A percentile compares a stretch with the other conserved stretches of the same genome.
Evolutionary conservation across 2,329 filamentous ascomycete species (phyloP).

Genomic region (Diaporthe velutina): DNA sequence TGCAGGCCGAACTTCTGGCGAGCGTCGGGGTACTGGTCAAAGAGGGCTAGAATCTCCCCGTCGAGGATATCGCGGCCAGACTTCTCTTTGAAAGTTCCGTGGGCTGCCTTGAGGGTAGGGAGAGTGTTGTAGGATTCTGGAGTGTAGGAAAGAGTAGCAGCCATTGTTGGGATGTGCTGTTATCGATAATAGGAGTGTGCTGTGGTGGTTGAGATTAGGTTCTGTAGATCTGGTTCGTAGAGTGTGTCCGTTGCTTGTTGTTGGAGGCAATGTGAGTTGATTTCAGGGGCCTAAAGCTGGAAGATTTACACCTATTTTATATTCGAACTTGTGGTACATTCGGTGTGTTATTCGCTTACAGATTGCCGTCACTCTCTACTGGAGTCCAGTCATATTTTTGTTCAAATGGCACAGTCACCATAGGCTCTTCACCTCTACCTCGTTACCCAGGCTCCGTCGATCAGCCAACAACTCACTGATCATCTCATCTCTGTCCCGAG

Average conservation of each 20-base stretch:
- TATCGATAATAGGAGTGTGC: not conserved
- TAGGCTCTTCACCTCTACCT: no score
- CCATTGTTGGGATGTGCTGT: not conserved
- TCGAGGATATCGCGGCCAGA: not conserved
- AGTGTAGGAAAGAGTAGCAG: not conserved
- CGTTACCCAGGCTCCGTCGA: not conserved
- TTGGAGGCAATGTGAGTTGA: not conserved
- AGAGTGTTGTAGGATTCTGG: not conserved
- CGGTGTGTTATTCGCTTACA: no score
- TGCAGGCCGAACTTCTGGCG: slow-evolving; percentile 13
- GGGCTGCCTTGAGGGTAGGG: not conserved
- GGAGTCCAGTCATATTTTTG: no score
- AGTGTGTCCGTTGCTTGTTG: not conserved
- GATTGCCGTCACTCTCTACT: no score
- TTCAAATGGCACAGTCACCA: no score
- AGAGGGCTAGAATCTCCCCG: not conserved
- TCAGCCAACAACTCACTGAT: not conserved
- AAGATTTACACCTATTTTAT: not conserved
- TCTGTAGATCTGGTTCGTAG: not conserved
- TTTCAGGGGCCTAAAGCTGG: no score
- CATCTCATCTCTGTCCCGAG: not conserved
- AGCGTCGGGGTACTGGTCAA: slow-evolving; percentile 3
- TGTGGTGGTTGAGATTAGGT: not conserved
- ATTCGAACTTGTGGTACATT: not conserved
- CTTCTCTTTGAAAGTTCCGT: not conserved